Base-by-base conservation (phyloP, 768 basidiomycete genomes). In the Phaeotremella fagi region DNA sequence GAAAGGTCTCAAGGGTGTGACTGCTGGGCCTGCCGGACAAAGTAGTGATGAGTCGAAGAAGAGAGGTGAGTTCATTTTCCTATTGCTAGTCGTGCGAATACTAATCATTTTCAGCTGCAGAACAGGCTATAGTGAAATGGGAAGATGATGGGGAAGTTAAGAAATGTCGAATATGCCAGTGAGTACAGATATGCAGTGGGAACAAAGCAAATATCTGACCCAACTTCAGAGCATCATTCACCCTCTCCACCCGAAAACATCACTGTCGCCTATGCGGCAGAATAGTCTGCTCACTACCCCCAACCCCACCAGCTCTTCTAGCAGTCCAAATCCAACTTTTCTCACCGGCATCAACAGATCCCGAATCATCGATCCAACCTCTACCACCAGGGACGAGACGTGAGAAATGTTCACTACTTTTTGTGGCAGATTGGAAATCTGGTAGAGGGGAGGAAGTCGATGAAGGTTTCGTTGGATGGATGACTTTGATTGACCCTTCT, bases 121-220 rank as follows among this genome's bases (percentile, higher is more conserved):
- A 99, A 74, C 92, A 94, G 73, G 79, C 81, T 38, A 91, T 99
- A 61, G 90, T 95, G 2, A 90, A 90, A 3, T 99, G 94, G 94
- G 83, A 95, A 71, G 83, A 86, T 35, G 94, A 98, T 68, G 78
- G 81, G 1, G 64, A 78, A 3, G 89, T 84, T 0, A 81, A 80
- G 41, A 83, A 84, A 55, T 99, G 94, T 76, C 86, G 89, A 1
- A 77, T 94, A 57, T 99, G 94, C 82, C 60, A 72, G 90, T 88
- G 72, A 72, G 71, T 45, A 29, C n/a, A 41, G 38, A 6, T 7
- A 9, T 22, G 38, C 22, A 14, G 38, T 35, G 9, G 33, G n/a
- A 9, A 35, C 38, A 22, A 12, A 14, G 38, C 12, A 41, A 41
- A 22, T 22, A 16, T 18, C 25, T 50, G 27, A 55, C 7, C 12